Base-by-base conservation (phyloP, 1,284 basidiomycete genomes). In the Papiliotrema terrestris region DNA sequence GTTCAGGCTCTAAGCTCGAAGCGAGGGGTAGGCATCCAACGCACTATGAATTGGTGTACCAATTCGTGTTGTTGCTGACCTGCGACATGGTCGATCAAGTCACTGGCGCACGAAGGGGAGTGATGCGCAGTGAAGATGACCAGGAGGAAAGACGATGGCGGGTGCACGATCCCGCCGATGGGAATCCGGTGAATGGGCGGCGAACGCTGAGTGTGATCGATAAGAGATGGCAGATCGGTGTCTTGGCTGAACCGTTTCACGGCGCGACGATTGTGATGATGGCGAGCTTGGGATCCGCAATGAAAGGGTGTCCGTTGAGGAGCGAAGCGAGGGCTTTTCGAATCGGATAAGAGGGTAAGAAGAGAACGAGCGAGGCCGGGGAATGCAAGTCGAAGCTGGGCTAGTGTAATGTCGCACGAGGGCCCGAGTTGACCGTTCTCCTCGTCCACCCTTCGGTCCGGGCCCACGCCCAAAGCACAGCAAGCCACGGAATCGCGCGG, bases 41-140 rank as follows among this genome's bases (percentile, higher is more conserved):
- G n/a, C 32, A 51, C 49, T 51, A 51, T 42, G 49, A 51, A 32
- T 51, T 23, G 49, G 49, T 51, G 26, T 51, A 51, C 49, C 49
- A 51, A 11, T 22, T 23, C 11, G 45, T n/a, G 23, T 14, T 45
- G 43, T 22, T 22, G 13, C 23, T 17, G 14, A 22, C 20, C 17
- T n/a, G 13, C 25, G 45, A 29, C 45, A 47, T 47, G 25, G 45
- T 35, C 25, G 13, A 36, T 29, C 11, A n/a, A 20, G 29, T 22
- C 6, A 45, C 17, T 19, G 8, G 29, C 20, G 5, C 26, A 26
- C 15, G 25, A 36, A 8, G n/a, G 26, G 8, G 35, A 47, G 26
- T 32, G 26, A 35, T 8, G 13, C 9, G n/a, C 25, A n/a, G 5
- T 23, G 20, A 17, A 45, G 23, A 11, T 20, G 20, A 25, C 43